phyloP scores from a whole-genome alignment of 2,329 filamentous ascomycete species.

The Fusarium pseudograminearum region DNA sequence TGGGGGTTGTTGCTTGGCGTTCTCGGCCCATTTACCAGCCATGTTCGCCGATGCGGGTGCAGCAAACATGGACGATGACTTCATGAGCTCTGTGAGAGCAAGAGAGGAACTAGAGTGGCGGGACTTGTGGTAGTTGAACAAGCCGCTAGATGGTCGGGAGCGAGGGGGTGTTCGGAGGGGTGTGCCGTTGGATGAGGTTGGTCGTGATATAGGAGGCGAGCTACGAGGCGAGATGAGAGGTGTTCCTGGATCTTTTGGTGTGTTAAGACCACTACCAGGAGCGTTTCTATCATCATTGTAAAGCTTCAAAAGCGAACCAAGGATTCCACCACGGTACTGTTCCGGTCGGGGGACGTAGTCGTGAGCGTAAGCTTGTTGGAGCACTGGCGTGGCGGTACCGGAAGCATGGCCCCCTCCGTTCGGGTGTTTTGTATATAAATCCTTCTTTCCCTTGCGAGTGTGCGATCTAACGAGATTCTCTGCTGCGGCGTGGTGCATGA shows the following conservation, averaged over 20 bases:
- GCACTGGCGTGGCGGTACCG: constrained; percentile 54
- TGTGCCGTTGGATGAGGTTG: constrained; percentile 54
- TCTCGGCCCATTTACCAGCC: constrained; percentile 59
- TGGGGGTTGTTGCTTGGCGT: constrained; percentile 55
- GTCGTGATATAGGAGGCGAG: constrained; percentile 57
- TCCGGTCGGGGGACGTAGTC: constrained; percentile 74
- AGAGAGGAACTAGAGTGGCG: constrained; percentile 58
- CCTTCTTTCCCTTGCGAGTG: constrained; percentile 47
- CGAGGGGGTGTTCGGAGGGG: constrained; percentile 48
- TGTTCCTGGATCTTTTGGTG: constrained; percentile 55
- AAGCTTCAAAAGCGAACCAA: constrained; percentile 78
- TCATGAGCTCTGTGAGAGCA: constrained; percentile 64
- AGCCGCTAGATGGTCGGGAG: constrained; percentile 54
- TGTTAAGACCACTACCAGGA: constrained; percentile 57
- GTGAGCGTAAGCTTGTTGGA: constrained; percentile 63
- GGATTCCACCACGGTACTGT: constrained; percentile 78
- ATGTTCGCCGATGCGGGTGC: constrained; percentile 60
- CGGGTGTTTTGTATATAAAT: constrained; percentile 50
- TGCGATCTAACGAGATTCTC: constrained; percentile 55
- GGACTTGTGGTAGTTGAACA: constrained; percentile 58
- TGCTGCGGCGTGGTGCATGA: constrained; percentile 47
- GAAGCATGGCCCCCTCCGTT: constrained; percentile 47
- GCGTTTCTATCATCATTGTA: constrained; percentile 65
- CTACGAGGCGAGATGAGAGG: constrained; percentile 57
- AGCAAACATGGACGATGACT: constrained; percentile 65